A percentile compares a stretch with the other conserved stretches of the same genome.
phyloP scores from a whole-genome alignment of 1,284 basidiomycete genomes.

The Ustilago esculenta region DNA sequence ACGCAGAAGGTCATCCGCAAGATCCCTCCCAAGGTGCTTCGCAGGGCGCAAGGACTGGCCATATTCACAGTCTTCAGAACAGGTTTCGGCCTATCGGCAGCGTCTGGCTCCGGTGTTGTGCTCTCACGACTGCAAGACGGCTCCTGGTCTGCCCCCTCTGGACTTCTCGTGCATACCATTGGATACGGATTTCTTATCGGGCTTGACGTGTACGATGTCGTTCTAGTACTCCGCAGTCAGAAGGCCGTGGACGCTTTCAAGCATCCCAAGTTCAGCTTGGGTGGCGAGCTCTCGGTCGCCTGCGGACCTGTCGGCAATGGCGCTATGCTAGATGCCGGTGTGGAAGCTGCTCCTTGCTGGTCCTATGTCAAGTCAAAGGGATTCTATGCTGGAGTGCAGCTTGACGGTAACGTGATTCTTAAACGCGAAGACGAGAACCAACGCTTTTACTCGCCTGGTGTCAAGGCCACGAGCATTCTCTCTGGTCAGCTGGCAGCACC shows the following conservation, averaged over 20 bases:
- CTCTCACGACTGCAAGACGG: slow-evolving; percentile 62
- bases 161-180: slow-evolving; percentile 64
- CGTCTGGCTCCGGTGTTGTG: slow-evolving; percentile 64
- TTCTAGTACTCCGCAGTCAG: slow-evolving; percentile 65
- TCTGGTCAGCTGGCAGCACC: slow-evolving; percentile 44
- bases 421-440: slow-evolving; percentile 61
- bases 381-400: slow-evolving; percentile 64
- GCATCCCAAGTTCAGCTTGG: slow-evolving; percentile 62
- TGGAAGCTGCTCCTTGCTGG: slow-evolving; percentile 62
- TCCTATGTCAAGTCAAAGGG: slow-evolving; percentile 67
- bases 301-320: slow-evolving; percentile 68
- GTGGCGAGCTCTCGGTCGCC: slow-evolving; percentile 59
- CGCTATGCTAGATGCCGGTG: slow-evolving; percentile 58
- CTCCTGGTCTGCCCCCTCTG: slow-evolving; percentile 63
- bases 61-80: slow-evolving; percentile 66
- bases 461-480: slow-evolving; percentile 46
- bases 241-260: slow-evolving; percentile 61
- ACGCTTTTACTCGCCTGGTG: slow-evolving; percentile 56
- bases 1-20: slow-evolving; percentile 64
- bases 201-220: slow-evolving; percentile 68
- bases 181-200: slow-evolving; percentile 64
- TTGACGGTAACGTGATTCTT: slow-evolving; percentile 64
- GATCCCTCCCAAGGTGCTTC: slow-evolving; percentile 61
- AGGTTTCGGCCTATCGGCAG: slow-evolving; percentile 54
- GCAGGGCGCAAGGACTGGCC: slow-evolving; percentile 55